Base-by-base conservation (phyloP, 306 rosid genomes). In the Castanopsis chinensis region DNA sequence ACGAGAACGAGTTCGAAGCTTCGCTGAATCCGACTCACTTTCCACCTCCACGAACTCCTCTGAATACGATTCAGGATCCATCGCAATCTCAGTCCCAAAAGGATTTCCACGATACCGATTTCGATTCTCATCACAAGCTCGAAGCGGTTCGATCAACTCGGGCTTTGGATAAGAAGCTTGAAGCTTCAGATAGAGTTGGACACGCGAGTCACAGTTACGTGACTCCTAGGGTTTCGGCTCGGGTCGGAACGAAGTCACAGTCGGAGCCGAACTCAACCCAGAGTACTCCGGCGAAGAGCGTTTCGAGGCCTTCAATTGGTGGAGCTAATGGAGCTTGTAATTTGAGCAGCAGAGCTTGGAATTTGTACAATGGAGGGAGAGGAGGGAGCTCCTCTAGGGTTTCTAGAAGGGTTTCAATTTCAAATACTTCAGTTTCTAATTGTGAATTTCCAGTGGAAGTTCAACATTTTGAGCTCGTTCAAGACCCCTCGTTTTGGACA, bases 221-320 rank as follows among this genome's bases (percentile, higher is more conserved):
- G 18, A 83, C 86, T 73, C 90, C 88, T 12, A 77, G 88, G 76
- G 33, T 60, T 72, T 82, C 86, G 21, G 82, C 35, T 65, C 89
- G 91, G 20, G 54, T 74, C 21, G 88, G 84, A 3, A 35, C 72
- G 11, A 91, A 90, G 80, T 23, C 86, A 0, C 83, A 71, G 13
- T 92, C 96, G 67, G 98, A 94, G 84, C 91, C 97, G 1, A 89
- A 81, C 86, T 86, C 98, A 8, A 88, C 88, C 1, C 98, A 90
- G 19, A 84, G 79, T 83, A 89, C 96, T 73, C 98, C 97, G 13
- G 86, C 90, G 2, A 87, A 90, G 77, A 81, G 64, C 68, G 55
- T 78, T 54, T 76, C 93, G 27, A 87, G 94, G 83, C 76, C 78
- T 88, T 89, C 94, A 0, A 76, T 91, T 7, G 97, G 93, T 14